phyloP scores from a whole-genome alignment of 176 grass and related monocot species.

The Eremochloa ophiuroides region DNA sequence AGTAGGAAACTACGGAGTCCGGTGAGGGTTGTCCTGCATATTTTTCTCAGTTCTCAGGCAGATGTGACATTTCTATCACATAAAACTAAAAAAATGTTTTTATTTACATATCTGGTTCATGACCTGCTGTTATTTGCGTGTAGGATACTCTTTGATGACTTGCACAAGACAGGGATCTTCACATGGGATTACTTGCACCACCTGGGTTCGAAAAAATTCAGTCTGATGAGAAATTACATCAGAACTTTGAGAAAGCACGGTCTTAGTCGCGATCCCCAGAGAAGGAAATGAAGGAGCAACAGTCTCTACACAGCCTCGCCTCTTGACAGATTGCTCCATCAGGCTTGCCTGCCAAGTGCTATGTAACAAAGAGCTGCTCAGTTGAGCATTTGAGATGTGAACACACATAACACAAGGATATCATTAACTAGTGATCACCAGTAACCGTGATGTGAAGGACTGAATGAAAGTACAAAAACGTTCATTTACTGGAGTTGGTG shows the following conservation, averaged over 20 bases:
- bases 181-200: conserved; percentile 96
- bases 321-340: not conserved
- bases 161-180: conserved; percentile 97
- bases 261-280: conserved; percentile 68
- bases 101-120: not conserved
- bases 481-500: not conserved
- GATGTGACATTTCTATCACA: not conserved
- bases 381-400: not conserved
- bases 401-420: not conserved
- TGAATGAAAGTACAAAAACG: not conserved
- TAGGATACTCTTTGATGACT: conserved; percentile 89
- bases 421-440: not conserved
- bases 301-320: not conserved
- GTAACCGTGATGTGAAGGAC: not conserved
- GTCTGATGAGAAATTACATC: conserved; percentile 69
- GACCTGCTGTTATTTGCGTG: not conserved
- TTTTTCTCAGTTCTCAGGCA: not conserved
- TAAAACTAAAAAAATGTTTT: not conserved
- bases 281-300: conserved; percentile 41
- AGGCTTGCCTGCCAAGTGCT: not conserved
- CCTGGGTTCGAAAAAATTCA: conserved; percentile 74
- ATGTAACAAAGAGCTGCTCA: not conserved
- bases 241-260: conserved; percentile 76
- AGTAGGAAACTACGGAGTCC: conserved; percentile 86
- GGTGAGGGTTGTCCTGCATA: conserved; percentile 32